phyloP scores from a whole-genome alignment of 208 protist species.

The Porcisia deanei region DNA sequence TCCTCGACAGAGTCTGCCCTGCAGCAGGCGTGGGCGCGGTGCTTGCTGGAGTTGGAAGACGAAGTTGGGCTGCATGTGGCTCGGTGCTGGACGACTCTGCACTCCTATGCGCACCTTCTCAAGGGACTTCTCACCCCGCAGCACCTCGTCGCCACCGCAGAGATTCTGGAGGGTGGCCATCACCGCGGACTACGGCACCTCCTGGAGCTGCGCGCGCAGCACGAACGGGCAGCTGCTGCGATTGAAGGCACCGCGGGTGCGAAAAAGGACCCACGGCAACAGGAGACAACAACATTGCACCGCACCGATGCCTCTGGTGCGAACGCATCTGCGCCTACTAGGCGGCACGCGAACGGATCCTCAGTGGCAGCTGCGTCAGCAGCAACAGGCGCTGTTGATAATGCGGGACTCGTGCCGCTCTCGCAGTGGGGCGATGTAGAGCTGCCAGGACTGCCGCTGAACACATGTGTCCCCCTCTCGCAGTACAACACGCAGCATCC shows the following conservation, averaged over 20 bases:
- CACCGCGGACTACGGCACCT: slow-evolving; percentile 79
- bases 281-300: slow-evolving; percentile 60
- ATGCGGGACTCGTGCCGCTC: slow-evolving; percentile 24
- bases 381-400: slow-evolving; percentile 10
- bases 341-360: slow-evolving; percentile 10
- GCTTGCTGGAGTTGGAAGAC: slow-evolving; percentile 78
- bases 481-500: slow-evolving; percentile 66
- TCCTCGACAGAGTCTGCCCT: slow-evolving; percentile 32
- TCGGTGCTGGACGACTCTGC: slow-evolving; percentile 56
- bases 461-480: slow-evolving; percentile 49
- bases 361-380: neutral
- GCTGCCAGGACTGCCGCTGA: slow-evolving; percentile 56
- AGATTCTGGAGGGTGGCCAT: slow-evolving; percentile 45
- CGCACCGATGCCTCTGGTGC: slow-evolving; percentile 14
- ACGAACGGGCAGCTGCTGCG: slow-evolving; percentile 37
- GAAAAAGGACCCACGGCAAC: slow-evolving; percentile 51
- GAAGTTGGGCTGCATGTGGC: slow-evolving; percentile 67
- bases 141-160: slow-evolving; percentile 50
- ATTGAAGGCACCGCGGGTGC: slow-evolving; percentile 29
- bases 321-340: slow-evolving; percentile 1
- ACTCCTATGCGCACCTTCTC: slow-evolving; percentile 68
- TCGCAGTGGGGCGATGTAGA: slow-evolving; percentile 49
- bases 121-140: slow-evolving; percentile 67
- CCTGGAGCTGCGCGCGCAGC: slow-evolving; percentile 54
- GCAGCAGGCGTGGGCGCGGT: slow-evolving; percentile 53